Base-by-base conservation (phyloP, 73 alveolate species). In the Paramecium sexaurelia region DNA sequence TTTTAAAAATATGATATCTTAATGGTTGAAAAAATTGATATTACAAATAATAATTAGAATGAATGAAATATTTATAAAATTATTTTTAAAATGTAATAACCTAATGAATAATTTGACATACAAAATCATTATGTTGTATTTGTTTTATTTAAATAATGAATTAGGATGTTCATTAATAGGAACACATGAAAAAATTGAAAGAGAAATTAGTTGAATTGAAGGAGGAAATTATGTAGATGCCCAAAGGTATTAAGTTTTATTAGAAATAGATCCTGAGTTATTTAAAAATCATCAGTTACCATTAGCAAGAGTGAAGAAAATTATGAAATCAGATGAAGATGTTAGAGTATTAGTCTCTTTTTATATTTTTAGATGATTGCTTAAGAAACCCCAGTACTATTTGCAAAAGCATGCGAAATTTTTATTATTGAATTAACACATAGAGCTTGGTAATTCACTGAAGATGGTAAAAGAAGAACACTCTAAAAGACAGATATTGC, bases 401-500 rank as follows among this genome's bases (percentile, higher is more conserved):
- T 98, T 93, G 99, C 99, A 22, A 98, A 98, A 85, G 99, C 99
- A 22, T 98, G 99, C 87, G 99, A 98, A 93, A 93, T 98, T 95
- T 98, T 98, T 92, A 97, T 98, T 57, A 96, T 98, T 22, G 99
- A 98, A 91, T 82, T 98, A 95, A 98, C 99, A 35, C 98, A 94
- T 92, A 94, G 99, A 91, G 98, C 99, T 0, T 98, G 99, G 97
- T 93, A 91, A 51, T 97, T 97, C 92, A 98, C 99, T 15, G 94
- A 96, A 83, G 99, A 97, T 92, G 93, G 95, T 51, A 98, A 97
- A 85, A 95, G 99, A 88, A 96, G 98, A 93, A 98, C 99, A 32
- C 96, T 98, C 15, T 97, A 96, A 94, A 97, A 98, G 92, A 91
- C 95, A 82, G 99, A 98, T 94, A 98, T 98, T 43, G 98, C 99